Evolutionary conservation across 2,329 filamentous ascomycete species (phyloP), one percentile per base, ranked within the genome.

Genomic region (Penicillium sp.): DNA sequence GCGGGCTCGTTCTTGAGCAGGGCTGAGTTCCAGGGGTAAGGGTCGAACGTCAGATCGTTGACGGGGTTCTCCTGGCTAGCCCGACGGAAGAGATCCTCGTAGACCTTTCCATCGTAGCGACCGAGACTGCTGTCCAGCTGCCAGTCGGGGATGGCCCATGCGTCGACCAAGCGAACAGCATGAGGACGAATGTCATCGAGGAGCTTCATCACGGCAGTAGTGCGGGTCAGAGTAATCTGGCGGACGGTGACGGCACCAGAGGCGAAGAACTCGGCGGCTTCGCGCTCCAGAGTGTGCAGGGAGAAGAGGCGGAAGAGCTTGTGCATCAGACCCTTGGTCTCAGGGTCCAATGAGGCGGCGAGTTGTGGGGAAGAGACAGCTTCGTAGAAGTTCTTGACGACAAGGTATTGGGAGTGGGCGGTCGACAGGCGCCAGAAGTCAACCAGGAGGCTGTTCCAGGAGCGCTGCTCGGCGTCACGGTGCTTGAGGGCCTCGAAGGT

Each of bases 311-410:
- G 81, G 82, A 87, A 88, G 32, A 88, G 79, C 63, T 85, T 85
- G 73, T 85, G 83, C 63, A 91, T 74, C 9, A 89, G 67, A 0
- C 72, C 71, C 13, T 82, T 74, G 0, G 86, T 88, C 51, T 81
- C 78, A 0, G 77, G 65, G 66, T 87, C 83, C 29, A 89, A 75
- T 14, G 81, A 76, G 11, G 77, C 70, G n/a, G 72, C 72, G 10
- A 83, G 79, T 7, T 78, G 67, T 6, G 80, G 75, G 5, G 79
- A 78, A 36, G 85, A 83, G 18, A 93, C 83, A 2, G 83, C 78
- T 4, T 85, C 79, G 74, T 94, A 90, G 76, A 91, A 92, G 77
- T 86, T 89, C 79, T 89, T 90, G 59, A 91, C 88, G 0, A 91
- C 82, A 62, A 90, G 81, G 72, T 90, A 91, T 72, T 92, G 88